Conservation (phyloP, 768 basidiomycete genomes). For the Omphalotus guepiniiformis region DNA sequence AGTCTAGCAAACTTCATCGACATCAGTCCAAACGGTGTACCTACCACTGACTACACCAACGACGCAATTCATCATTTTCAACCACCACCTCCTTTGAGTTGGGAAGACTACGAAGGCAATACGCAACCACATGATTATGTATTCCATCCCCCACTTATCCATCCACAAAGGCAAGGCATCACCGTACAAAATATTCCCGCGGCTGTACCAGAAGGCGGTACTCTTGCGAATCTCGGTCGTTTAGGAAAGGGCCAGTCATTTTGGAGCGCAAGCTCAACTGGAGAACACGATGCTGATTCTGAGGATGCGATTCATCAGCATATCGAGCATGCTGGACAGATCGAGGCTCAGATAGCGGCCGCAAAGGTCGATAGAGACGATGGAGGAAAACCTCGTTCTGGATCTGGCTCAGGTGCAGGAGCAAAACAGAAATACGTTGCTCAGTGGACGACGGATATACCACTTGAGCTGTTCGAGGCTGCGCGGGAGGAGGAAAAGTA, state of each 20-base stretch:
- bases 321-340: no score
- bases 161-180: background rate
- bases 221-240: background rate
- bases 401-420: no score
- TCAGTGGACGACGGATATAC: conserved; percentile 77
- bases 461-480: conserved; percentile 71
- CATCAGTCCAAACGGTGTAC: background rate
- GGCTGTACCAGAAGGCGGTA: background rate
- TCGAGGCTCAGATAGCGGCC: no score
- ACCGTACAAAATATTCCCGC: background rate
- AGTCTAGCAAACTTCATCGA: conserved; percentile 90
- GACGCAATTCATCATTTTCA: no score
- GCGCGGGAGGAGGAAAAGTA: conserved; percentile 82
- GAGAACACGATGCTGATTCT: conserved; percentile 4
- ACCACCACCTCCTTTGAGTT: no score
- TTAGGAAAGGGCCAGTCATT: conserved; percentile 2
- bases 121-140: no score
- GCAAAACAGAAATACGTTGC: background rate
- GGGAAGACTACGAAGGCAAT: no score
- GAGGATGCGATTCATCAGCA: conserved; percentile 21
- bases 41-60: background rate
- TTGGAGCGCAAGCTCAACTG: conserved; percentile 5
- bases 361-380: no score
- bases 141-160: background rate
- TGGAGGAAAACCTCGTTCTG: no score